Base-by-base conservation (phyloP, 2,329 filamentous ascomycete species). In the Aspergillus quadricinctus region DNA sequence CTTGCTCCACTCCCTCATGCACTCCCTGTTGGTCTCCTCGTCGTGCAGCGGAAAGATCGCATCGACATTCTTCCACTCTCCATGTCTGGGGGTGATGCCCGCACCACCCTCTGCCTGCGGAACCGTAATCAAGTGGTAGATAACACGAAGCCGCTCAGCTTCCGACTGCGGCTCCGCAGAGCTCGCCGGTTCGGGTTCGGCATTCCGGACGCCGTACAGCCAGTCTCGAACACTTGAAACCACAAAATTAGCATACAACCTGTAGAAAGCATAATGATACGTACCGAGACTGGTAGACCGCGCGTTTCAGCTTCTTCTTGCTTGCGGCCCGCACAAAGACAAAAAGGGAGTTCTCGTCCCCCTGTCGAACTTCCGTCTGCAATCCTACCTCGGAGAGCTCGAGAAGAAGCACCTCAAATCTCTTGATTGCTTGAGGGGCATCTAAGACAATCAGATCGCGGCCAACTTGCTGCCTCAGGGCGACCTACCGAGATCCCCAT, bases 141-240 rank as follows among this genome's bases (percentile, higher is more conserved):
- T 89, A 52, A 95, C 84, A 35, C 94, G 87, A 48, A 97, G 82
- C 35, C 92, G 84, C 77, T 99, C 94, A 14, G 92, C 91, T 72
- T 96, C 92, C 41, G 88, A 91, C 57, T 97, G 81, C 0, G 92
- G 90, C 66, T 96, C 89, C 54, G 95, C 83, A 10, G 88, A 84
- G 62, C 84, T 80, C 53, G 83, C 78, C 10, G 90, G 84, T 63
- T 96, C 87, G 69, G 86, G 88, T 61, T 88, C 84, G 0, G 92
- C 83, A 55, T 88, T 83, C 59, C 92, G 88, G 54, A 97, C 88
- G 54, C 93, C 92, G 73, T 96, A 89, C 37, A 99, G 86, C 92
- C 93, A 99, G 75, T 99, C 94, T 69, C 92, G 89, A 29, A 97
- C 88, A 57, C 94, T 89, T 4, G 19, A 40, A 10, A 37, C 17